Conservation (phyloP, 148 eudicot genomes). For the Simmondsia chinensis region DNA sequence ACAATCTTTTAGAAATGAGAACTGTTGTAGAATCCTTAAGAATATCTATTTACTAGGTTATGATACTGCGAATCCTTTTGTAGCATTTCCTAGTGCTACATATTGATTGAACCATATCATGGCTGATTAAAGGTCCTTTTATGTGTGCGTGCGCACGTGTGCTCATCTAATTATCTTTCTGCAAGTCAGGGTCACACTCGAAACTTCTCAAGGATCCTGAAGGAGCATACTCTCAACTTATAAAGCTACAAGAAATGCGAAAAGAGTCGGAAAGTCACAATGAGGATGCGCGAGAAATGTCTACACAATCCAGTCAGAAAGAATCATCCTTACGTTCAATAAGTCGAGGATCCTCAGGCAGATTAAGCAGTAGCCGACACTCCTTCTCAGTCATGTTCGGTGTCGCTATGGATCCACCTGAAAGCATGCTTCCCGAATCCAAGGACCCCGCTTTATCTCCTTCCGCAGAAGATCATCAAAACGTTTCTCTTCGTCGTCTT, state of each 20-base stretch:
- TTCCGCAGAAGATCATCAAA: slow-evolving; percentile 18
- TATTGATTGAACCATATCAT: no score
- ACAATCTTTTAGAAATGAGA: no score
- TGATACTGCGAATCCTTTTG: no score
- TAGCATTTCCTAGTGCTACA: no score
- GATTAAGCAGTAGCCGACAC: slow-evolving; percentile 25
- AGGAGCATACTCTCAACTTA: slow-evolving; percentile 82
- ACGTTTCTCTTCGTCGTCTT: slow-evolving; percentile 21
- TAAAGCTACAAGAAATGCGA: slow-evolving; percentile 47
- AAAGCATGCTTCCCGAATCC: slow-evolving; percentile 6
- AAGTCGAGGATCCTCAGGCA: slow-evolving; percentile 44
- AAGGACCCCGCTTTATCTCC: slow-evolving; percentile 2
- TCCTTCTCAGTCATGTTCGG: slow-evolving; percentile 28
- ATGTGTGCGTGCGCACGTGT: no score
- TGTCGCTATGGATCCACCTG: slow-evolving; percentile 18
- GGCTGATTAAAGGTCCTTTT: no score
- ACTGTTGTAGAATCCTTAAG: no score
- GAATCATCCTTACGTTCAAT: slow-evolving; percentile 36
- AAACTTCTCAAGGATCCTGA: slow-evolving; percentile 61
- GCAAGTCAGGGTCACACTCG: slow-evolving; percentile 42
- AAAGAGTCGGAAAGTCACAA: slow-evolving; percentile 12
- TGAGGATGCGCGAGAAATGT: slow-evolving; percentile 13
- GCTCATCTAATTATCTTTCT: neutral
- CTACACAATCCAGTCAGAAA: slow-evolving; percentile 32
- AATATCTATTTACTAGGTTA: no score